Percentiles rank a stretch among this genome's conserved stretches.
These are phyloP conservation scores for Narthecium ossifragum DNA, from an alignment of 106 monocot genomes.

Conservation along the genomic window DNA sequence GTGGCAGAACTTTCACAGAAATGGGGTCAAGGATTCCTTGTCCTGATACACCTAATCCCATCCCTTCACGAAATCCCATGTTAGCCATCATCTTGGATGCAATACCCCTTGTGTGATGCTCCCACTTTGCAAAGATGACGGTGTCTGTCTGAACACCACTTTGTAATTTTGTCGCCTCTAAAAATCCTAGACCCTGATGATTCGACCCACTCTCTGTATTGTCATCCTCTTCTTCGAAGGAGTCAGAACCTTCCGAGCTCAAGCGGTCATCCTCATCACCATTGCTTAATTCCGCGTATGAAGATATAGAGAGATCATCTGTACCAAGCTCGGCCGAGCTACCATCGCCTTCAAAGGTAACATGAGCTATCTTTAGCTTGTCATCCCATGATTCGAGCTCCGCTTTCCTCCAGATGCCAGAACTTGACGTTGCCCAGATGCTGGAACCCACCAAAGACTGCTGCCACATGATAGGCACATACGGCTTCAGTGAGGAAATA, in stretches of 20 bases:
- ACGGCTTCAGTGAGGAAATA: conserved; percentile 57
- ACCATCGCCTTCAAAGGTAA: conserved; percentile 72
- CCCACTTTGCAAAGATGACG: conserved; percentile 85
- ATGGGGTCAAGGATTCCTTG: conserved; percentile 83
- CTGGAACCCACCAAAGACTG: conserved; percentile 72
- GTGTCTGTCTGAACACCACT: conserved; percentile 85
- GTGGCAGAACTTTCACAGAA: conserved; percentile 59
- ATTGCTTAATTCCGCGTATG: conserved; percentile 55
- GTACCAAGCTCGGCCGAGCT: conserved; percentile 44
- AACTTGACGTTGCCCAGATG: conserved; percentile 51
- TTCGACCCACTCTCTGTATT: conserved; percentile 12
- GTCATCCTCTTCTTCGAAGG: conserved; percentile 41
- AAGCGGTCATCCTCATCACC: conserved; percentile 24
- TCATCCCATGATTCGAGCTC: conserved; percentile 87
- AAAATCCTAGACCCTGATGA: conserved; percentile 62
- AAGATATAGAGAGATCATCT: conserved; percentile 51
- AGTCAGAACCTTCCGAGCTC: conserved; percentile 24
- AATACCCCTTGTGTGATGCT: conserved; percentile 86
- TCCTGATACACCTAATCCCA: conserved; percentile 81
- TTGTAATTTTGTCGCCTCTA: conserved; percentile 37
- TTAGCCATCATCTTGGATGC: conserved; percentile 98
- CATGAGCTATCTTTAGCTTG: conserved; percentile 45
- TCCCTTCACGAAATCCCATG: conserved; percentile 93
- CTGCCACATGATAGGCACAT: conserved; percentile 59
- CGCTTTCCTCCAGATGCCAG: conserved; percentile 77